phyloP scores from a whole-genome alignment of 306 rosid species.

The Chamaecrista fasciculata region DNA sequence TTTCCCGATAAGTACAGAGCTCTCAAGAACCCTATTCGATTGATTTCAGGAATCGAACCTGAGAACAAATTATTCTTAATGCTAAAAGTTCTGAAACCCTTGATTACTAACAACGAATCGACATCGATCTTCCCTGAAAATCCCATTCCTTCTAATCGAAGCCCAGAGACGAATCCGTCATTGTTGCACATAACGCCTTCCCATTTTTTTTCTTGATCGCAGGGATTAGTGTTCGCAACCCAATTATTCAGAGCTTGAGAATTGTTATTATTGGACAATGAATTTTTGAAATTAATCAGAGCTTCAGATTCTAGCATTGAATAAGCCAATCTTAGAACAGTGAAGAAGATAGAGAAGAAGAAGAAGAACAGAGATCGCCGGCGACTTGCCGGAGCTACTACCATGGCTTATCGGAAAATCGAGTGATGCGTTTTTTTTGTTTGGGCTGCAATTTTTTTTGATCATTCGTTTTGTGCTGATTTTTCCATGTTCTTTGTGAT shows the following conservation, averaged over 20 bases:
- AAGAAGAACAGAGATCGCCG: slow-evolving; percentile 29
- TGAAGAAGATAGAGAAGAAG: not conserved
- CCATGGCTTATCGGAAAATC: slow-evolving; percentile 46
- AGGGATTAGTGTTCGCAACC: slow-evolving; percentile 45
- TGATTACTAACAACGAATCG: slow-evolving; percentile 43
- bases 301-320: slow-evolving; percentile 59
- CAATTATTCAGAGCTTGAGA: slow-evolving; percentile 41
- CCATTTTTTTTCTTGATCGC: slow-evolving; percentile 42
- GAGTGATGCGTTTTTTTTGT: not conserved
- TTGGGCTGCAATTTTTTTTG: slow-evolving; percentile 15
- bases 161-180: slow-evolving; percentile 45
- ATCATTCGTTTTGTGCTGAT: slow-evolving; percentile 20
- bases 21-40: slow-evolving; percentile 47
- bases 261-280: slow-evolving; percentile 49
- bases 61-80: slow-evolving; percentile 51
- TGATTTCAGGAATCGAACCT: slow-evolving; percentile 67
- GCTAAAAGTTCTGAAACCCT: slow-evolving; percentile 50
- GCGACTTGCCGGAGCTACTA: slow-evolving; percentile 36
- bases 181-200: slow-evolving; percentile 47
- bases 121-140: slow-evolving; percentile 45
- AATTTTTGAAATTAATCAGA: slow-evolving; percentile 46
- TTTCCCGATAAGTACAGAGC: slow-evolving; percentile 59
- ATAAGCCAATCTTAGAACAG: slow-evolving; percentile 14
- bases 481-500: not conserved
- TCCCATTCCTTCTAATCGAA: slow-evolving; percentile 53